phyloP scores from a whole-genome alignment of 495 filamentous ascomycete genomes.

The Cercophora samala region DNA sequence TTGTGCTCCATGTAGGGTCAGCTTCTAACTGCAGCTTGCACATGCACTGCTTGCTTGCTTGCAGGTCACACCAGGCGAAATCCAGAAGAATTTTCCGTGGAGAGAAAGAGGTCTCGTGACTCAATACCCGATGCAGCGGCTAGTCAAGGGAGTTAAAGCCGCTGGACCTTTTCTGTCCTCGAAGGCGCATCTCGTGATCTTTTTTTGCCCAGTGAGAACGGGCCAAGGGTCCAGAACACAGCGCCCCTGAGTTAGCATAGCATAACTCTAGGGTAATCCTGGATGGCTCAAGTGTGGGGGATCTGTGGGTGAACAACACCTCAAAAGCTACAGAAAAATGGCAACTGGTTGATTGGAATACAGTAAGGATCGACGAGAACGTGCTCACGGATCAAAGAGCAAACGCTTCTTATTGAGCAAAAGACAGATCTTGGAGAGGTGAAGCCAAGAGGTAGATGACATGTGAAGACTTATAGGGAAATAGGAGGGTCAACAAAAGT shows the following conservation, averaged over 20 bases:
- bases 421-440: too few relatives aligned
- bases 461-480: too few relatives aligned
- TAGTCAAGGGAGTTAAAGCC: background rate
- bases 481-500: too few relatives aligned
- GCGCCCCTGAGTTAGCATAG: background rate
- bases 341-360: background rate
- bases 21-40: background rate
- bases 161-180: background rate
- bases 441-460: too few relatives aligned
- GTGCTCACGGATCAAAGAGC: background rate
- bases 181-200: background rate
- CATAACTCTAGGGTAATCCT: background rate
- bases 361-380: background rate
- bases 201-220: background rate
- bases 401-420: too few relatives aligned
- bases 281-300: background rate
- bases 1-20: background rate
- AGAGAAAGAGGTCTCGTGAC: background rate
- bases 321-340: background rate
- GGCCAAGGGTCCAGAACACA: background rate
- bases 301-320: background rate
- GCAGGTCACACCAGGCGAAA: background rate
- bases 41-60: background rate
- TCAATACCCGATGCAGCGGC: background rate
- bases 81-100: background rate